These are phyloP conservation scores for Aspergillus unguis DNA, from an alignment of 2,329 filamentous ascomycete species.

Conservation along the genomic window DNA sequence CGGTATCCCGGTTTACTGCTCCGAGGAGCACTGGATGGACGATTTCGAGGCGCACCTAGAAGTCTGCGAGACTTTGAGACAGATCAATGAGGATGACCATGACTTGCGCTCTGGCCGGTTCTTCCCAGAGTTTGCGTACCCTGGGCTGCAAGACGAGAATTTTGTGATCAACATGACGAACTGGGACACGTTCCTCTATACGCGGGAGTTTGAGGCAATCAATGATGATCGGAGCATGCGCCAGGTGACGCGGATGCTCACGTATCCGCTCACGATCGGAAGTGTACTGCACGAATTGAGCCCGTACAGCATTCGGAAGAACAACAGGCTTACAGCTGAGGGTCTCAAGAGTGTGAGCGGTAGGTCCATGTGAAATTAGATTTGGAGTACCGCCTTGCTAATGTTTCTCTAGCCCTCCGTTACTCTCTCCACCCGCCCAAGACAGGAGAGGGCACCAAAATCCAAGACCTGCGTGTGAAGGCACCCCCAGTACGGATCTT, in stretches of 20 bases:
- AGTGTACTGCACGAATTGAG: conserved; percentile 93
- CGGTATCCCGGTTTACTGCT: conserved; percentile 89
- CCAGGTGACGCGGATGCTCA: conserved; percentile 87
- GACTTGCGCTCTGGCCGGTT: conserved; percentile 85
- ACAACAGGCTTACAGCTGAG: conserved; percentile 75
- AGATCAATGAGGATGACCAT: conserved; percentile 98
- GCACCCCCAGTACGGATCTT: conserved; percentile 90
- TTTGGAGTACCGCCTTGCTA: not conserved
- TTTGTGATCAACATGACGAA: conserved; percentile 95
- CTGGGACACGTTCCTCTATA: conserved; percentile 97
- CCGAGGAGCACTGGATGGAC: conserved; percentile 90
- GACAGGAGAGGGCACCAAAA: conserved; percentile 67
- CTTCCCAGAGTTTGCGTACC: conserved; percentile 92
- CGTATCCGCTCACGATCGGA: conserved; percentile 87
- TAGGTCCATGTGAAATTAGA: conserved; percentile 45
- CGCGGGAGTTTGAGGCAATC: conserved; percentile 83
- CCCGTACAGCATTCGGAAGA: conserved; percentile 77
- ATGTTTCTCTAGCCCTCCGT: conserved; percentile 65
- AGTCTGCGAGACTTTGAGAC: conserved; percentile 82
- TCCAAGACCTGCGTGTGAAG: conserved; percentile 77
- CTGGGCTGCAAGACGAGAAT: conserved; percentile 84
- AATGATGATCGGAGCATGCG: conserved; percentile 87
- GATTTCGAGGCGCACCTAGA: conserved; percentile 92
- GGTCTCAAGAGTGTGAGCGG: conserved; percentile 91
- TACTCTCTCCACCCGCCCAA: conserved; percentile 90